phyloP scores from a whole-genome alignment of 768 basidiomycete genomes.

The Lentinula lateritia region DNA sequence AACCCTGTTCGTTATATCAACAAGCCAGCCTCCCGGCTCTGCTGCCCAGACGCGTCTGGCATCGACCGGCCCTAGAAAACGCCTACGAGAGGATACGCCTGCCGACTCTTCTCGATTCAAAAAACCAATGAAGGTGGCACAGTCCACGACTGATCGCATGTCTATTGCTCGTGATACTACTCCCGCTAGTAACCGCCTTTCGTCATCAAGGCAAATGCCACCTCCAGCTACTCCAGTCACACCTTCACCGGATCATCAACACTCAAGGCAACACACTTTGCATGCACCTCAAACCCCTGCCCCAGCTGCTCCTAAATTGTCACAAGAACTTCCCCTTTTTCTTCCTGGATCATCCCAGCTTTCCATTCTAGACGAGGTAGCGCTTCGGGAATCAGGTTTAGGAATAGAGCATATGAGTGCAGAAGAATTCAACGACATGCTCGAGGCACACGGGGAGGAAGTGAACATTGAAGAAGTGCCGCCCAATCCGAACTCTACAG shows the following conservation, averaged over 20 bases:
- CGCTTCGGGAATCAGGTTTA: slow-evolving; percentile 55
- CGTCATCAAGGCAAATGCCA: slow-evolving; percentile 10
- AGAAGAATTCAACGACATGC: slow-evolving; percentile 54
- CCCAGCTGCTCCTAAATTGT: not conserved
- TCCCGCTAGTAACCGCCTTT: slow-evolving; percentile 25
- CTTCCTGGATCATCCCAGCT: slow-evolving; percentile 50
- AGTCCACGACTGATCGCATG: slow-evolving; percentile 22
- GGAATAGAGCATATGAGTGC: slow-evolving; percentile 63
- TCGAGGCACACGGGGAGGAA: slow-evolving; percentile 58
- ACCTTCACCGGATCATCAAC: slow-evolving; percentile 4
- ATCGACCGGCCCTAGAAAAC: slow-evolving; percentile 25
- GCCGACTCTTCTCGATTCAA: slow-evolving; percentile 35
- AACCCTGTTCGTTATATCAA: slow-evolving; percentile 73
- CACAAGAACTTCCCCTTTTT: slow-evolving; percentile 36
- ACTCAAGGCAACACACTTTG: slow-evolving; percentile 5
- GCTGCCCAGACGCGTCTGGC: slow-evolving; percentile 16
- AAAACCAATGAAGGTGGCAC: slow-evolving; percentile 50
- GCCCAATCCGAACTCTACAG: not conserved
- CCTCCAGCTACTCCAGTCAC: slow-evolving; percentile 9
- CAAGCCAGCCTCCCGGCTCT: slow-evolving; percentile 52
- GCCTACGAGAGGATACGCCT: slow-evolving; percentile 35
- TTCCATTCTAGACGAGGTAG: slow-evolving; percentile 47
- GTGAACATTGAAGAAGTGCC: slow-evolving; percentile 17
- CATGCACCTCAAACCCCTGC: slow-evolving; percentile 3
- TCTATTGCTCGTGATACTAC: slow-evolving; percentile 27